Evolutionary conservation across 169 alveolate genomes (phyloP).

Genomic region (Eimeria falciformis): DNA sequence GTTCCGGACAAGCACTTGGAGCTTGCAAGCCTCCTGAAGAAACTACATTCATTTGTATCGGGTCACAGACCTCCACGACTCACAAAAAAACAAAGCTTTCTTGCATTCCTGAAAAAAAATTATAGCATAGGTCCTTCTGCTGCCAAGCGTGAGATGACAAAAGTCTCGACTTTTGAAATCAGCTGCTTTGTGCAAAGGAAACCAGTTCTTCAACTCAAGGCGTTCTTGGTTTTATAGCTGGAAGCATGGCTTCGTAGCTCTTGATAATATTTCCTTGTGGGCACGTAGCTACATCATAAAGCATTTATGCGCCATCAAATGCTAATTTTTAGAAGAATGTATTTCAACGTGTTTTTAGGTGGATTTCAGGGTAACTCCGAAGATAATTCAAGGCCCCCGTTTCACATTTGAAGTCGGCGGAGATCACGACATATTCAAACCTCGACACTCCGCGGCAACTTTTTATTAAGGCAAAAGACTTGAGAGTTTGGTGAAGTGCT

Average conservation of each 20-base stretch:
- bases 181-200: conserved; percentile 6
- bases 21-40: conserved; percentile 39
- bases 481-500: conserved; percentile 56
- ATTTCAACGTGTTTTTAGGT: neutral
- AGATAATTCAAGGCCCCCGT: conserved; percentile 52
- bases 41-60: conserved; percentile 33
- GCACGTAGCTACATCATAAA: too few species aligned
- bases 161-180: neutral
- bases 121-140: neutral
- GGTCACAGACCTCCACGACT: conserved; percentile 65
- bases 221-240: conserved; percentile 5
- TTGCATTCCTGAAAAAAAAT: neutral
- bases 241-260: too few species aligned
- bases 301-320: too few species aligned
- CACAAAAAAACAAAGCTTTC: neutral
- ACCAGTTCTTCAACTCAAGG: conserved; percentile 23
- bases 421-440: conserved; percentile 53
- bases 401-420: conserved; percentile 66
- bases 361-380: conserved; percentile 26
- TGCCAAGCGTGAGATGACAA: neutral
- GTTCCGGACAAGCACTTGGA: conserved; percentile 1
- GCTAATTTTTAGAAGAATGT: too few species aligned
- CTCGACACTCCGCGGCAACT: conserved; percentile 1
- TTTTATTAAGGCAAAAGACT: conserved; percentile 24
- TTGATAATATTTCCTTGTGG: too few species aligned